Evolutionary conservation across 768 basidiomycete genomes (phyloP).

Genomic region (Mycena epipterygia): DNA sequence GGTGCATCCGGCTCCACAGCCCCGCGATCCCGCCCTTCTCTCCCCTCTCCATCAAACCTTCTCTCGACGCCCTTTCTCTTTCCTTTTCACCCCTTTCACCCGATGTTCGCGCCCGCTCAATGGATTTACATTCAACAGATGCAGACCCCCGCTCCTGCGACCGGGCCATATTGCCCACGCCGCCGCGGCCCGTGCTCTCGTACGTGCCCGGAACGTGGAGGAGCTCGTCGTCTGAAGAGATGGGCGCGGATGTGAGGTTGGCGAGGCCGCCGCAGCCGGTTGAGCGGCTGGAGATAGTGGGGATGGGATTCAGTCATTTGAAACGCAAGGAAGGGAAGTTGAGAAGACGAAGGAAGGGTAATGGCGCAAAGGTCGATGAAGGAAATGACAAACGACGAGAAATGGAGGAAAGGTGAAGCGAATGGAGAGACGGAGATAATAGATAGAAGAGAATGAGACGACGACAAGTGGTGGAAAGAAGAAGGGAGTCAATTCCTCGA

Average conservation of each 20-base stretch:
- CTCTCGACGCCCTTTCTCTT: background rate
- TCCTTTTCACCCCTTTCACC: no score
- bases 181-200: constrained; percentile 70
- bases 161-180: constrained; percentile 69
- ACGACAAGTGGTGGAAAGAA: no score
- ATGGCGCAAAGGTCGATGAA: no score
- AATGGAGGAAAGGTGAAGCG: background rate
- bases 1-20: constrained; percentile 29
- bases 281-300: constrained; percentile 62
- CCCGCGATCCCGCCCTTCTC: constrained; percentile 27
- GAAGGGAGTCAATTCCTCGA: no score
- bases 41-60: background rate
- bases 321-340: no score
- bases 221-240: constrained; percentile 53
- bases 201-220: constrained; percentile 42
- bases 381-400: no score
- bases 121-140: no score
- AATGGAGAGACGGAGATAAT: no score
- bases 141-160: constrained; percentile 45
- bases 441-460: no score
- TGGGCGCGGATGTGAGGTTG: constrained; percentile 61
- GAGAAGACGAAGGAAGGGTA: no score
- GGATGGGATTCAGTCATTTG: background rate
- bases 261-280: constrained; percentile 79
- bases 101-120: no score